Conservation (phyloP, 768 basidiomycete genomes). For the Austroboletus festivus region DNA sequence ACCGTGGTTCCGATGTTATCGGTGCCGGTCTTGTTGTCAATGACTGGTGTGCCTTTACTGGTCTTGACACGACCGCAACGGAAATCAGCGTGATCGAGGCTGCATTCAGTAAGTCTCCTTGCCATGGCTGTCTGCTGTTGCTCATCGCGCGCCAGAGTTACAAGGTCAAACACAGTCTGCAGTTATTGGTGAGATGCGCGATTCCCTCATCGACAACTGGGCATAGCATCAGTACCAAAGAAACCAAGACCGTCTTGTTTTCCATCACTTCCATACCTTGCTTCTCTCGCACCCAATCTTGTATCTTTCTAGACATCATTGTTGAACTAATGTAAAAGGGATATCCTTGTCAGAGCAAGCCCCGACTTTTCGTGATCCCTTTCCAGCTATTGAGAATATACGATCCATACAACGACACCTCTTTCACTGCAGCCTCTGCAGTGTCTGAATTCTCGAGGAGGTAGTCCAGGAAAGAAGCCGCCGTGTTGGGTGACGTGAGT, state of each 20-base stretch:
- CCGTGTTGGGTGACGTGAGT: slow-evolving; percentile 69
- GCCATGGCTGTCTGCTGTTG: not conserved
- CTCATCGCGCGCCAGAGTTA: slow-evolving; percentile 52
- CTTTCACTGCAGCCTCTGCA: slow-evolving; percentile 46
- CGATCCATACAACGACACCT: slow-evolving; percentile 51
- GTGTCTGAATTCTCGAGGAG: slow-evolving; percentile 51
- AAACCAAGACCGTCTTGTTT: too few relatives aligned
- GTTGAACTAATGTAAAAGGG: slow-evolving; percentile 12
- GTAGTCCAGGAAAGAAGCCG: slow-evolving; percentile 60
- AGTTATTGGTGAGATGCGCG: slow-evolving; percentile 89
- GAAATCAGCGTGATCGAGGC: slow-evolving; percentile 99
- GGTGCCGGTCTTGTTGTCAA: slow-evolving; percentile 98
- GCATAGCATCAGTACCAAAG: slow-evolving; percentile 44
- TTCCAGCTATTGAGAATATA: slow-evolving; percentile 70
- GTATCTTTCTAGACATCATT: slow-evolving; percentile 18
- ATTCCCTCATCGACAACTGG: slow-evolving; percentile 89
- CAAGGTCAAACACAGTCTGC: slow-evolving; percentile 81
- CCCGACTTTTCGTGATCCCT: slow-evolving; percentile 68
- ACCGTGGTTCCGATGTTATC: slow-evolving; percentile 96
- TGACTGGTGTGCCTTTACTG: slow-evolving; percentile 99
- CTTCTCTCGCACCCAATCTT: slow-evolving; percentile 15
- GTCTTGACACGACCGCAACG: slow-evolving; percentile 98
- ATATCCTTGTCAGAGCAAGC: slow-evolving; percentile 35
- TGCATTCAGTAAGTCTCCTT: slow-evolving; percentile 76
- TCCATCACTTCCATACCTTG: slow-evolving; percentile 6